These are phyloP conservation scores for Teratosphaeria gauchensis DNA, from an alignment of 2,329 filamentous ascomycete species.

Conservation along the genomic window DNA sequence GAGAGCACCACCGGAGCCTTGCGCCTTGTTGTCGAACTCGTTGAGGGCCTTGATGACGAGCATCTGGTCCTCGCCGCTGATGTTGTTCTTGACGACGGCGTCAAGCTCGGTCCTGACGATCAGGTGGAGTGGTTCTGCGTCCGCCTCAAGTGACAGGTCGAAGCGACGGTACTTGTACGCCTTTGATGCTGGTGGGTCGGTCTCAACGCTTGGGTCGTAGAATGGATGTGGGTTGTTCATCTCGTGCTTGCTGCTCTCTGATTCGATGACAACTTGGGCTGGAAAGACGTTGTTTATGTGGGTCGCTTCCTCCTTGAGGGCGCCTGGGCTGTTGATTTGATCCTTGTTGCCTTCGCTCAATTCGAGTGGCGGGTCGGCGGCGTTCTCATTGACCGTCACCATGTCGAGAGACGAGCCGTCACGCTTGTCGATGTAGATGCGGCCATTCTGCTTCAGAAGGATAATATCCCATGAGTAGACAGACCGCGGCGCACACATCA, in stretches of 20 bases:
- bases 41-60: slow-evolving; percentile 92
- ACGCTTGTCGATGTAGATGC: slow-evolving; percentile 98
- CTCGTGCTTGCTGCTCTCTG: slow-evolving; percentile 63
- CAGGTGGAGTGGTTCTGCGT: slow-evolving; percentile 87
- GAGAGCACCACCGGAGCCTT: slow-evolving; percentile 84
- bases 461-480: slow-evolving; percentile 99
- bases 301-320: slow-evolving; percentile 91
- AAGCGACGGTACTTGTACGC: slow-evolving; percentile 98
- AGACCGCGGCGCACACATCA: slow-evolving; percentile 95
- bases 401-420: slow-evolving; percentile 91
- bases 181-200: slow-evolving; percentile 88
- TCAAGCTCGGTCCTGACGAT: slow-evolving; percentile 93
- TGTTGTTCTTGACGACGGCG: slow-evolving; percentile 89
- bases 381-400: slow-evolving; percentile 98
- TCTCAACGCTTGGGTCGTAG: slow-evolving; percentile 89
- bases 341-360: slow-evolving; percentile 88
- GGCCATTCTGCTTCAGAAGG: slow-evolving; percentile 84
- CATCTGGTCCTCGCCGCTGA: slow-evolving; percentile 83
- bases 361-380: slow-evolving; percentile 86
- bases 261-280: slow-evolving; percentile 87
- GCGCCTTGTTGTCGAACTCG: slow-evolving; percentile 97
- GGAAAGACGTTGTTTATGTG: slow-evolving; percentile 99
- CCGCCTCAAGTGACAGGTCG: slow-evolving; percentile 80
- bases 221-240: slow-evolving; percentile 92
- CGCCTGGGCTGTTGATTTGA: slow-evolving; percentile 82